Evolutionary conservation across 495 filamentous ascomycete species (phyloP).

Genomic region (Aspergillus sclerotiicarbonarius): DNA sequence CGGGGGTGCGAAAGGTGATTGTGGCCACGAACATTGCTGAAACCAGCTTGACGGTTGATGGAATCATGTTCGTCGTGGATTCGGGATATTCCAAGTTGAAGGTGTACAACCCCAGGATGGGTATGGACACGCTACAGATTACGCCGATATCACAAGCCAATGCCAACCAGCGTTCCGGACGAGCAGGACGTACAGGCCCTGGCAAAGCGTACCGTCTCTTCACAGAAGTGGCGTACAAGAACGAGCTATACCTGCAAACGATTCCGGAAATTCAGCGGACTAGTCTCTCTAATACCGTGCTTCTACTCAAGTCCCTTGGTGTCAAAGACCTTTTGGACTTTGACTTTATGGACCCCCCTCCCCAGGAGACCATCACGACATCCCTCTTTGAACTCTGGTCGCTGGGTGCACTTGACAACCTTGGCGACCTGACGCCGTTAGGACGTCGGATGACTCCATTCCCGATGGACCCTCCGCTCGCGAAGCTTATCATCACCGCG

Average conservation of each 20-base stretch:
- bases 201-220: constrained; percentile 94
- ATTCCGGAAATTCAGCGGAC: constrained; percentile 98
- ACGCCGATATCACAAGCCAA: constrained; percentile 98
- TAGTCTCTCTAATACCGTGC: constrained; percentile 89
- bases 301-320: constrained; percentile 90
- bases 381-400: constrained; percentile 98
- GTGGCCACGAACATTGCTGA: constrained; percentile 99
- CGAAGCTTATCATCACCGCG: constrained; percentile 89
- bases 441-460: constrained; percentile 95
- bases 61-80: constrained; percentile 99
- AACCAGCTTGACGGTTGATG: constrained; percentile 96
- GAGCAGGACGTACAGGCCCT: constrained; percentile 91
- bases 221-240: constrained; percentile 91
- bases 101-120: constrained; percentile 98
- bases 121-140: constrained; percentile 98
- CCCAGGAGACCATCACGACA: constrained; percentile 96
- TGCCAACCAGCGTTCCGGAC: constrained; percentile 86
- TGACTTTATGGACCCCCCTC: constrained; percentile 98
- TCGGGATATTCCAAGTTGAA: constrained; percentile 96
- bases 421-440: constrained; percentile 85
- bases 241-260: constrained; percentile 95
- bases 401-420: constrained; percentile 86
- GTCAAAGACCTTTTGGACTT: constrained; percentile 96
- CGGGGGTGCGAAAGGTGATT: constrained; percentile 94
- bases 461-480: constrained; percentile 92